Evolutionary conservation across 129 eudicot species (phyloP), one percentile per base, ranked within the genome.

Genomic region (Flaveria sonorensis): DNA sequence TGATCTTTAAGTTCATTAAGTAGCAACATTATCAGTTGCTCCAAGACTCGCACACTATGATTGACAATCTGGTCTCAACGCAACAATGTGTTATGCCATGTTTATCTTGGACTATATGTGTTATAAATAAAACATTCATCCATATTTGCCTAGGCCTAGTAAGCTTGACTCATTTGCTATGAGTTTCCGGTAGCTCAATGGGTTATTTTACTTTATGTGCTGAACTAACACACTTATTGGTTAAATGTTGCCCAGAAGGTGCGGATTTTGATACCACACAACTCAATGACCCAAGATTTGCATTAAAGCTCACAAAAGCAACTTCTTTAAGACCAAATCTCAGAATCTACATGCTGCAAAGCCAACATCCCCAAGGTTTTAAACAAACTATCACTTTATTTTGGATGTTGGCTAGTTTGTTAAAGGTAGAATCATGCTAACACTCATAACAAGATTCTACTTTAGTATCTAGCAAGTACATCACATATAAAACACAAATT

Each of bases 381-480:
- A 66, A 80, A 66, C 83, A 74, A 66, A 59, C 70, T 73, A 45
- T 73, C 71, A 81, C 80, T 57, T 81, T 74, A 55, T 74, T 72
- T 81, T 74, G 65, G 66, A 81, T 71, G 72, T 79, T 81, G 76
- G 64, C 76, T 56, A 66, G 70, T 74, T 80, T 73, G 68, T 68
- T 74, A 80, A 80, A 80, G 70, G 43, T 74, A 40, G 84, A 74
- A 80, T 80, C 84, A 63, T 79, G 67, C 73, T 77, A 60, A 70
- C 60, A 53, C 53, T 61, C 24, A 81, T 15, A 15, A 32, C 71
- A 46, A 77, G 82, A 76, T 82, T 77, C 85, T 82, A 56, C 79
- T 83, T 83, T 83, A 57, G 79, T 74, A 85, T 85, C 86, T 78
- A 85, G 36, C 76, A 74, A 74, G 81, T 74, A 82, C 86, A 78